Evolutionary conservation across 2,329 filamentous ascomycete genomes (phyloP), one percentile per base, ranked within the genome.

Genomic region (Alternaria novae-zelandiae): DNA sequence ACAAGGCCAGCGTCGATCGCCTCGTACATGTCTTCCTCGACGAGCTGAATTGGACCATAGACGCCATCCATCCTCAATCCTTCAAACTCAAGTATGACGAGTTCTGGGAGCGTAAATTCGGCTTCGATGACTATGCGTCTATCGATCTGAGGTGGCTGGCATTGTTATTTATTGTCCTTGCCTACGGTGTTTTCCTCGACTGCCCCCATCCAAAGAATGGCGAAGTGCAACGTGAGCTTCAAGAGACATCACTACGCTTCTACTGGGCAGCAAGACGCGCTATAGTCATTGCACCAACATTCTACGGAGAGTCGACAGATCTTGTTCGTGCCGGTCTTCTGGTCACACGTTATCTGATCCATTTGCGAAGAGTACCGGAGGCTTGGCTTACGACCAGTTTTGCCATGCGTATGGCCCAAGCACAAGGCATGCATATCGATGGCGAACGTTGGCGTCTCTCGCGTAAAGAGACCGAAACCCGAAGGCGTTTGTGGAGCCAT

Each of bases 381-480:
- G 76, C 75, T 6, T 83, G 81, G 81, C 73, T 83, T 2, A 83
- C 81, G 1, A 77, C 76, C 5, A 80, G 80, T 63, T 82, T 83
- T 46, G 81, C 81, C 1, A 80, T 82, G 67, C 79, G 81, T 13
- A 81, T 82, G 78, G 81, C 81, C 6, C 79, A 82, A 60, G 81
- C 80, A 0, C 81, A 83, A 55, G 81, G 81, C 1, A 82, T 82
- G 72, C 81, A 83, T 57, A 79, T 82, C 21, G 81, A 83, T 61
- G 81, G 81, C 8, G 78, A 80, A 59, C 71, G 77, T 15, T 82
- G 79, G 79, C 68, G 78, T 9, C 64, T 83, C 10, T 73, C 80
- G 0, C 71, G 73, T 5, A 79, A 79, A 47, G 78, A 78, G 43
- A 77, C 77, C 0, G 80, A 82, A 61, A 80, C 77, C 1, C 69